A percentile compares a stretch with the other conserved stretches of the same genome.
These are phyloP conservation scores for Sphaceloma murrayae DNA, from an alignment of 2,329 filamentous ascomycete species.

Conservation along the genomic window DNA sequence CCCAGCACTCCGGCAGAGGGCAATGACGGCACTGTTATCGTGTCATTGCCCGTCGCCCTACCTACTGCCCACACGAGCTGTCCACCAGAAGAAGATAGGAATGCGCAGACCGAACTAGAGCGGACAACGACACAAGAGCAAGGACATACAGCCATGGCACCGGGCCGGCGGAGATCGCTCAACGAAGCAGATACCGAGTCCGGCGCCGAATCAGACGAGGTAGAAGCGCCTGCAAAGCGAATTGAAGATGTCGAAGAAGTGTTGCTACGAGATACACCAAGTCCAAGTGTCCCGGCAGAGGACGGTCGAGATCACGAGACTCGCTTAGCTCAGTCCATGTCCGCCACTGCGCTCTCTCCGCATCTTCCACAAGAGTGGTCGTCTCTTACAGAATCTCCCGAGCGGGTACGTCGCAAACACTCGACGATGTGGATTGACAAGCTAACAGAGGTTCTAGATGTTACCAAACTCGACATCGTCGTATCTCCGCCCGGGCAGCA, in stretches of 20 bases:
- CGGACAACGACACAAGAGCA: slow-evolving; percentile 22
- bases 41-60: slow-evolving; percentile 16
- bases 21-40: slow-evolving; percentile 16
- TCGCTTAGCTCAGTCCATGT: slow-evolving; percentile 25
- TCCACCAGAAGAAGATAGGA: slow-evolving; percentile 36
- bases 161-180: slow-evolving; percentile 17
- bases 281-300: slow-evolving; percentile 24
- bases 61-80: slow-evolving; percentile 29
- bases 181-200: slow-evolving; percentile 18
- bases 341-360: slow-evolving; percentile 23
- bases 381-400: slow-evolving; percentile 22
- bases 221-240: slow-evolving; percentile 29
- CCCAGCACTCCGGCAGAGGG: slow-evolving; percentile 14
- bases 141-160: slow-evolving; percentile 27
- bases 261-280: slow-evolving; percentile 23
- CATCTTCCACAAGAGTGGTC: slow-evolving; percentile 21
- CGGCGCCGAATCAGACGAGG: slow-evolving; percentile 14
- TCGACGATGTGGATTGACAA: too few species aligned
- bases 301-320: slow-evolving; percentile 25
- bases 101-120: slow-evolving; percentile 22
- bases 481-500: slow-evolving; percentile 76
- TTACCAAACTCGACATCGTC: slow-evolving; percentile 74
- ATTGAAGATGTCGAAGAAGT: slow-evolving; percentile 35
- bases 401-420: slow-evolving; percentile 23
- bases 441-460: too few species aligned